Evolutionary conservation across 2,329 filamentous ascomycete genomes (phyloP), one percentile per base, ranked within the genome.

Genomic region (Fusarium luffae): DNA sequence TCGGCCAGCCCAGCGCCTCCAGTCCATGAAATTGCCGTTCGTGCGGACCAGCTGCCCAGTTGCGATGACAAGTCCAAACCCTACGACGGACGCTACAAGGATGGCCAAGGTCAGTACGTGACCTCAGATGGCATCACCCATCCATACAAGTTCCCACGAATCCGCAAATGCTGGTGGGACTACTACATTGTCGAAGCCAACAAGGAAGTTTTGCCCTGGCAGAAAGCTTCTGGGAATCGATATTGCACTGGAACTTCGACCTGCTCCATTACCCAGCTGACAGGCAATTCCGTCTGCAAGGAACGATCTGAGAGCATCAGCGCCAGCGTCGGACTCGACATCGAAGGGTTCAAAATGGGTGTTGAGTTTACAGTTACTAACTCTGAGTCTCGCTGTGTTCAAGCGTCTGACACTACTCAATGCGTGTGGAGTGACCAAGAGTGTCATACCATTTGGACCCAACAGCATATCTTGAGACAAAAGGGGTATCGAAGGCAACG

Each of bases 111-210:
- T 4, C 40, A 56, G 14, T 62, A 60, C 37, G 59, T 52, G 10
- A 40, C 59, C 7, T 62, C 59, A 4, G 59, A 62, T 25, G 12
- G 43, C n/a, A 14, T 19, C 18, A 52, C 37, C 9, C 55, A 25
- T 28, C 55, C 55, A 9, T 61, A 60, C 19, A 60, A 51, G 2
- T 61, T 61, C 18, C 55, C 59, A 13, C 4, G 7, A 10, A 32
- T 61, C 4, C 55, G 59, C 13, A 59, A 60, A n/a, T 62, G 55
- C 4, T 62, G 59, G 59, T 62, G 34, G 18, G 59, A 60, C 18
- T 62, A 60, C 18, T 62, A 19, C 27, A 30, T 62, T 1, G 28
- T 62, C 19, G 30, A 60, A 16, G 23, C 55, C 14, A 32, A 25
- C 0, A 23, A 19, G 2, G 44, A 52, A 3, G 12, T 30, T 8